phyloP scores from a whole-genome alignment of 805 yeast genomes.

The Sporopachydermia lactativora region DNA sequence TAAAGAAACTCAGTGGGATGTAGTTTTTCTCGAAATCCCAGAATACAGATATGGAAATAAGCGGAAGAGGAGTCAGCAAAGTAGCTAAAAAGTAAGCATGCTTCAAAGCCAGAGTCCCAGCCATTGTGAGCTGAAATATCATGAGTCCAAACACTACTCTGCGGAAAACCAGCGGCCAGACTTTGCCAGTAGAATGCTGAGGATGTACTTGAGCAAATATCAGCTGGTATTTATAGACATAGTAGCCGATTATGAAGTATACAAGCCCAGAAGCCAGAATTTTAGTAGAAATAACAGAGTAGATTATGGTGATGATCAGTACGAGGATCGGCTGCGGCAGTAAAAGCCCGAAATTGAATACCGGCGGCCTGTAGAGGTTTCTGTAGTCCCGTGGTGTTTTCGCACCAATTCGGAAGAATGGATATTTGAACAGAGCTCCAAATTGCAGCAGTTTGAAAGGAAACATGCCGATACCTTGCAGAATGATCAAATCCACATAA shows the following conservation, averaged over 20 bases:
- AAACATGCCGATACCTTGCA: slow-evolving; percentile 79
- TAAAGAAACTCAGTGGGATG: slow-evolving; percentile 68
- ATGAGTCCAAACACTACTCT: slow-evolving; percentile 70
- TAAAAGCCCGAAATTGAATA: slow-evolving; percentile 80
- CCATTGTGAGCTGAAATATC: slow-evolving; percentile 83
- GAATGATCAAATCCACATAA: slow-evolving; percentile 74
- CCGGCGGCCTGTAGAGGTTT: slow-evolving; percentile 73
- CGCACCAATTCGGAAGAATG: slow-evolving; percentile 47
- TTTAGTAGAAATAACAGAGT: slow-evolving; percentile 81
- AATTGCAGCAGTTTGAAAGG: slow-evolving; percentile 76
- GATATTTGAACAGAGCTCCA: slow-evolving; percentile 66
- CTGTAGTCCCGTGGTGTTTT: slow-evolving; percentile 76
- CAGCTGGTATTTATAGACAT: slow-evolving; percentile 82
- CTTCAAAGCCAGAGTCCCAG: slow-evolving; percentile 75
- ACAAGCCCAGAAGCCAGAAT: slow-evolving; percentile 72
- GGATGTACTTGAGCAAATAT: slow-evolving; percentile 87
- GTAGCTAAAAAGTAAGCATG: slow-evolving; percentile 67
- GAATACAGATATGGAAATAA: slow-evolving; percentile 46
- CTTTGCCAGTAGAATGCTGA: slow-evolving; percentile 92
- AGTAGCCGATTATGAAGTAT: slow-evolving; percentile 75
- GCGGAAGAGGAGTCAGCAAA: slow-evolving; percentile 61
- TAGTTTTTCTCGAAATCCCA: slow-evolving; percentile 77
- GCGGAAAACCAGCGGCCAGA: slow-evolving; percentile 84
- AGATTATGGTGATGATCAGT: slow-evolving; percentile 70
- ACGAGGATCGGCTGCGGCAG: slow-evolving; percentile 86